These are phyloP conservation scores for Stachybotrys chartarum DNA, from an alignment of 2,329 filamentous ascomycete genomes.

Conservation along the genomic window DNA sequence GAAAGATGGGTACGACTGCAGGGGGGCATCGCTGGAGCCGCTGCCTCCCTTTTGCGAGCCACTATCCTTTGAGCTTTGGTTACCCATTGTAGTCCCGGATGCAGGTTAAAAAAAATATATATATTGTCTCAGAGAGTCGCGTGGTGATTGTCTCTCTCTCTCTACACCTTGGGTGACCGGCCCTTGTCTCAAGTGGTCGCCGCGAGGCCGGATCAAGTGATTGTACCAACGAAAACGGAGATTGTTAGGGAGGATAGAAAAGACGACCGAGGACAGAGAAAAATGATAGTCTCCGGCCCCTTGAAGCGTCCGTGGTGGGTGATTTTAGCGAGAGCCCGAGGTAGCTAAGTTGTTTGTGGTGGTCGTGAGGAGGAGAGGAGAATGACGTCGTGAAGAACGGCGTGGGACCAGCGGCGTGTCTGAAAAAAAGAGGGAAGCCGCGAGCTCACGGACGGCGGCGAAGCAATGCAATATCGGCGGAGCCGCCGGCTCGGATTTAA, in stretches of 20 bases:
- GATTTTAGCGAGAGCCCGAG: slow-evolving; percentile 23
- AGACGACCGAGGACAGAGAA: slow-evolving; percentile 43
- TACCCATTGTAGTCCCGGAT: slow-evolving; percentile 53
- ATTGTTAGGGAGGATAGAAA: slow-evolving; percentile 46
- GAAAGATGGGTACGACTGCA: slow-evolving; percentile 88
- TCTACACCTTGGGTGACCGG: slow-evolving; percentile 12
- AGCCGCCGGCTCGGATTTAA: neutral
- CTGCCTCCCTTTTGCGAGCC: slow-evolving; percentile 43
- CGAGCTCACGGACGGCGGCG: neutral
- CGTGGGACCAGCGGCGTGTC: neutral
- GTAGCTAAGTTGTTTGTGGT: slow-evolving; percentile 11
- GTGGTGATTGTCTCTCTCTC: slow-evolving; percentile 14
- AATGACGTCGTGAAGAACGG: slow-evolving; percentile 15
- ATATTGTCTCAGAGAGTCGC: slow-evolving; percentile 19
- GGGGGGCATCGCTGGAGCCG: slow-evolving; percentile 33
- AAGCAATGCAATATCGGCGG: neutral
- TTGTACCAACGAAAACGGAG: slow-evolving; percentile 3
- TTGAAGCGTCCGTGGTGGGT: slow-evolving; percentile 43
- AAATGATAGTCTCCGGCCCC: slow-evolving; percentile 36
- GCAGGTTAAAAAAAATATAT: slow-evolving; percentile 5
- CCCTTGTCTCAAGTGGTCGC: slow-evolving; percentile 8
- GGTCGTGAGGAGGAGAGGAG: slow-evolving; percentile 12
- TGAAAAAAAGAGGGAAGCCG: neutral
- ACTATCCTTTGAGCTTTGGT: slow-evolving; percentile 61
- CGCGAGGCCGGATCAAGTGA: slow-evolving; percentile 4